Percentiles rank a stretch among this genome's conserved stretches.
These are phyloP conservation scores for Strigomonas culicis DNA, from an alignment of 208 protist genomes.

Conservation along the genomic window DNA sequence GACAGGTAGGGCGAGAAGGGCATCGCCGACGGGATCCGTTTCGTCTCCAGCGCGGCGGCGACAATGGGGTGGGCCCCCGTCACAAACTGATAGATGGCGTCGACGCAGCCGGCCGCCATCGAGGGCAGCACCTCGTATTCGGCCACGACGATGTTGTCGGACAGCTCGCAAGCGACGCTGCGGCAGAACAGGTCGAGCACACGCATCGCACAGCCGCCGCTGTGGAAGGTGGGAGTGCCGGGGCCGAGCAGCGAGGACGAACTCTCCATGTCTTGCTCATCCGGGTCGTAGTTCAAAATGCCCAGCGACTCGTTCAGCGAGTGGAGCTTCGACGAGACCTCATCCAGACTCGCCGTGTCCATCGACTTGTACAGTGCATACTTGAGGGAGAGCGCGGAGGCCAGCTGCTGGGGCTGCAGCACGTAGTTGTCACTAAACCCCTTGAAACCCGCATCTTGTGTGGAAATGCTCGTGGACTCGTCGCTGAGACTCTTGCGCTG, in stretches of 20 bases:
- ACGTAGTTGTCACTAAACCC: background rate
- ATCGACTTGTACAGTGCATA: conserved; percentile 33
- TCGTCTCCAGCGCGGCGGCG: conserved; percentile 32
- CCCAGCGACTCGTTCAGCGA: conserved; percentile 73
- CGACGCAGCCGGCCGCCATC: conserved; percentile 65
- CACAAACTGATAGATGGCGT: conserved; percentile 63
- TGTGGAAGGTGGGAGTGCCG: conserved; percentile 10
- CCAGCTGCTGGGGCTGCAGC: background rate
- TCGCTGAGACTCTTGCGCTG: background rate
- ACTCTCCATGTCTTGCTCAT: conserved; percentile 19
- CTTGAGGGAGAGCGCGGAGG: background rate
- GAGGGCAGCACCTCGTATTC: conserved; percentile 79
- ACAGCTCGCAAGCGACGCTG: conserved; percentile 40
- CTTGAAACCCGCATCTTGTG: background rate
- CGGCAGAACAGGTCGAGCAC: conserved; percentile 77
- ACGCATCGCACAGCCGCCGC: conserved; percentile 36
- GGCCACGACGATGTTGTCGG: conserved; percentile 58
- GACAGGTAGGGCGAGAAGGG: conserved; percentile 62
- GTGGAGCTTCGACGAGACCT: conserved; percentile 59
- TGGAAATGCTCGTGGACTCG: background rate
- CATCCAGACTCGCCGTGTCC: conserved; percentile 41
- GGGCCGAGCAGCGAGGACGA: background rate
- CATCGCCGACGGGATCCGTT: conserved; percentile 37
- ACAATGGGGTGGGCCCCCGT: conserved; percentile 64
- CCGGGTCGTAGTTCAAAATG: conserved; percentile 49